Evolutionary conservation across 345 rosid genomes (phyloP).

Genomic region (Linum trigynum): DNA sequence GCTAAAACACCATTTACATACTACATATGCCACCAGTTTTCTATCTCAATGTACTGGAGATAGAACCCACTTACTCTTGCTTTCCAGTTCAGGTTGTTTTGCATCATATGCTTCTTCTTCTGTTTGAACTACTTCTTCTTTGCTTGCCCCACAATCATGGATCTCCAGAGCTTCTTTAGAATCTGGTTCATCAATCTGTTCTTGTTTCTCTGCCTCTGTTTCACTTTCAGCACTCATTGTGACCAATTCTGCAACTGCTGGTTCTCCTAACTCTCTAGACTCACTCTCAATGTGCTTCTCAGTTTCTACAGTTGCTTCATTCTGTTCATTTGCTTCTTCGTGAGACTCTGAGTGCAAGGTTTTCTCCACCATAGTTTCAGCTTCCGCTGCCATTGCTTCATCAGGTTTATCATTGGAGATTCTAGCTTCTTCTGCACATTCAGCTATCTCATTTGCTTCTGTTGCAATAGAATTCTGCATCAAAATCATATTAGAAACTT

Average conservation of each 20-base stretch:
- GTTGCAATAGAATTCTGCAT: constrained; percentile 14
- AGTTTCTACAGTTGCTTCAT: not conserved
- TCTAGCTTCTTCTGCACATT: constrained; percentile 3
- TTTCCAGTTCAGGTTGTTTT: constrained; percentile 2
- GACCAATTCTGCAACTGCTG: constrained; percentile 6
- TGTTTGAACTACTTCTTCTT: constrained; percentile 5
- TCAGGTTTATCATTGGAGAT: not conserved
- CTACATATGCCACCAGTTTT: not conserved
- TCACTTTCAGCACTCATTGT: constrained; percentile 5
- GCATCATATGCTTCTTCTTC: constrained; percentile 8
- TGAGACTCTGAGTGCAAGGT: not conserved
- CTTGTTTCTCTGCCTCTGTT: constrained; percentile 1
- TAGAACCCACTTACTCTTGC: constrained; percentile 14
- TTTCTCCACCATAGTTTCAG: constrained; percentile 12
- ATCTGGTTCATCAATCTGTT: constrained; percentile 1
- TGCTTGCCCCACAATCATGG: constrained; percentile 1
- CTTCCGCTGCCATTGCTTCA: constrained; percentile 7
- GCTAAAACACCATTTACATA: too few species aligned
- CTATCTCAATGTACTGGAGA: not conserved
- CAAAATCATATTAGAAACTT: not conserved
- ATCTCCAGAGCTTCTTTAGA: constrained; percentile 8
- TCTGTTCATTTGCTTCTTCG: constrained; percentile 10
- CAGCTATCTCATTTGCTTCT: constrained; percentile 5
- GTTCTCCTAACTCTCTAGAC: constrained; percentile 2
- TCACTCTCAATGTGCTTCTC: constrained; percentile 12